Conservation (phyloP, 1,284 basidiomycete species). For the Porodaedalea pini region DNA sequence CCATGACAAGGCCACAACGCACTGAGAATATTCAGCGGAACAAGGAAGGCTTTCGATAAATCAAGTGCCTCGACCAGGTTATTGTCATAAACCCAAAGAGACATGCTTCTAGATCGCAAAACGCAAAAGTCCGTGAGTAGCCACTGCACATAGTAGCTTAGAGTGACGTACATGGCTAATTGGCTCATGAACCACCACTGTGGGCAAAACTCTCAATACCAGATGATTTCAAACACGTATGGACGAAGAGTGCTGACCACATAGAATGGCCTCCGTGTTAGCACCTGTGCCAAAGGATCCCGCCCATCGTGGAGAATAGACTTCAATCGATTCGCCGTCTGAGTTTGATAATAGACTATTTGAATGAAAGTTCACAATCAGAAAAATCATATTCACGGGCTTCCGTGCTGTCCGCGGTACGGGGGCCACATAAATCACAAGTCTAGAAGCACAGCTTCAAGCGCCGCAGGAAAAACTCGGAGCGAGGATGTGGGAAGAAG, state of each 20-base stretch:
- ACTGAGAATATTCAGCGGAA: conserved; percentile 62
- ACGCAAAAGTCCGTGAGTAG: background rate
- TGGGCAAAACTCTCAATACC: background rate
- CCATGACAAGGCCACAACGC: conserved; percentile 67
- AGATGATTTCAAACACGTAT: background rate
- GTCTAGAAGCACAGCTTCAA: background rate
- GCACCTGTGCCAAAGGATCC: conserved; percentile 45
- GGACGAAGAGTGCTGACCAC: conserved; percentile 27
- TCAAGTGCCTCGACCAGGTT: conserved; percentile 57
- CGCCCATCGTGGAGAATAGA: conserved; percentile 45
- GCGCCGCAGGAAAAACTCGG: background rate
- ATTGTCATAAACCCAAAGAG: conserved; percentile 61
- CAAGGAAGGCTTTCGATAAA: conserved; percentile 60
- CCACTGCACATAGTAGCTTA: background rate
- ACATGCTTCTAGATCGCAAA: conserved; percentile 47
- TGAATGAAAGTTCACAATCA: background rate
- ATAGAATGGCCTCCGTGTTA: conserved; percentile 64
- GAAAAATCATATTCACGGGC: background rate
- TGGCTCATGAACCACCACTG: conserved; percentile 65
- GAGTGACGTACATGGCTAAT: conserved; percentile 47
- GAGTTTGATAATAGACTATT: conserved; percentile 61
- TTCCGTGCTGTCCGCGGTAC: background rate
- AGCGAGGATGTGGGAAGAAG: background rate
- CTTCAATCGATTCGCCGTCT: conserved; percentile 54
- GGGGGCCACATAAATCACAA: background rate